Evolutionary conservation across 2,329 filamentous ascomycete genomes (phyloP), one percentile per base, ranked within the genome.

Genomic region (Talaromyces sp.): DNA sequence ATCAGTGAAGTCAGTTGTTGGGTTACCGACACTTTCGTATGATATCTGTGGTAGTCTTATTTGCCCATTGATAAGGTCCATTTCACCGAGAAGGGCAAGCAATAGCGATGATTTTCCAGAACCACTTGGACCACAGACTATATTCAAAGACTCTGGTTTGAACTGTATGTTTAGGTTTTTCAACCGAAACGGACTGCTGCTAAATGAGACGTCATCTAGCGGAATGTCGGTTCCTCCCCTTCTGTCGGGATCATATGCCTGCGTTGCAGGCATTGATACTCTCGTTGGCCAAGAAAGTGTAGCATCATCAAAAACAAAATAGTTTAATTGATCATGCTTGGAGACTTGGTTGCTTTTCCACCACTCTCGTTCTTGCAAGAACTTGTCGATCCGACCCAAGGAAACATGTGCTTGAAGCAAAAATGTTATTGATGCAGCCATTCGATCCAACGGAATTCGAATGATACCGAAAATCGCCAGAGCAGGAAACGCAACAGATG

Each of bases 71-170:
- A 57, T 31, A 14, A 63, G 39, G 41, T 63, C 60, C 60, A 63
- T 56, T 57, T 63, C 60, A 16, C 60, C 60, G 10, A 63, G 60
- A 22, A 63, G 50, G 14, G 37, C 33, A 9, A 63, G 39, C n/a
- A 63, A 31, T 16, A 63, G 37, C n/a, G 60, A 63, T 8, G 60
- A 57, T 19, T 63, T 63, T 43, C 60, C 60, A 19, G 60, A 54
- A 11, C 60, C 60, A 43, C 50, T 63, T n/a, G 60, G 24, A 2
- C 60, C 60, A 6, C 37, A 57, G 4, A 63, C 35, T 27, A 63
- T 22, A 37, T 63, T 63, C 16, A 63, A 35, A 22, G 37, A 22
- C 2, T 47, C 33, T 7, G 60, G 14, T 13, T 33, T 39, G 27
- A 63, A 63, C 8, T 13, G 10, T 11, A 63, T 47, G 16, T 39